These are phyloP conservation scores for Dinochytrium kinnereticum DNA, from an alignment of 371 early-diverging fungal species.

Conservation along the genomic window DNA sequence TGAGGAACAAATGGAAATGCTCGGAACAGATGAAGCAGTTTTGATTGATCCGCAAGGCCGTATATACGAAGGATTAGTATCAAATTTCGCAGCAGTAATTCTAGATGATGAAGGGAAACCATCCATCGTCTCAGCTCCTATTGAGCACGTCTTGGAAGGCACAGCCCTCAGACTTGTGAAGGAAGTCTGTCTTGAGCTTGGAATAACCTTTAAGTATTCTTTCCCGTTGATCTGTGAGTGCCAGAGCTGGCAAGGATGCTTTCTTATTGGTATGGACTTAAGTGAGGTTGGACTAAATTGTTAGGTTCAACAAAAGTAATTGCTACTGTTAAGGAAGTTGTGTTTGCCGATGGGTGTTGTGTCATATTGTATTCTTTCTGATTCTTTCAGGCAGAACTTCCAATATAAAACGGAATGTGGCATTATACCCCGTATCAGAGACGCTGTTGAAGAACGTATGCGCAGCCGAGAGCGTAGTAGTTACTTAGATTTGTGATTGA, in stretches of 20 bases:
- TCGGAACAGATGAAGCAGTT: background rate
- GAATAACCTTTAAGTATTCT: background rate
- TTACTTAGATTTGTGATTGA: too few relatives aligned
- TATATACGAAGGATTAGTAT: background rate
- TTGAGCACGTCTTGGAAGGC: background rate
- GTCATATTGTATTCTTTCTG: background rate
- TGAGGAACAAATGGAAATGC: background rate
- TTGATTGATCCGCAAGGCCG: conserved; percentile 1
- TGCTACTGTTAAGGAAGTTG: background rate
- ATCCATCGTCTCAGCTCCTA: background rate
- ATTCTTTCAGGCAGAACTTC: too few relatives aligned
- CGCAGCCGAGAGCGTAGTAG: too few relatives aligned
- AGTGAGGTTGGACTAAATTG: background rate
- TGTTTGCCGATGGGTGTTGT: background rate
- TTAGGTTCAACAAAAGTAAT: background rate
- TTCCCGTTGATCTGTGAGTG: background rate
- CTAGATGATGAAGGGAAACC: background rate
- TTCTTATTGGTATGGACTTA: background rate
- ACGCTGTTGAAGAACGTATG: too few relatives aligned
- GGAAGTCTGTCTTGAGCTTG: background rate
- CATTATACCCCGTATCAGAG: too few relatives aligned
- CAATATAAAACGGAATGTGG: too few relatives aligned
- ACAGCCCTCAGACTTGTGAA: background rate
- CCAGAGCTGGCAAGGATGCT: background rate
- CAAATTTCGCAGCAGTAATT: background rate